Evolutionary conservation across 1,284 basidiomycete species (phyloP), one percentile per base, ranked within the genome.

Genomic region (Xerocomus amazonicus): DNA sequence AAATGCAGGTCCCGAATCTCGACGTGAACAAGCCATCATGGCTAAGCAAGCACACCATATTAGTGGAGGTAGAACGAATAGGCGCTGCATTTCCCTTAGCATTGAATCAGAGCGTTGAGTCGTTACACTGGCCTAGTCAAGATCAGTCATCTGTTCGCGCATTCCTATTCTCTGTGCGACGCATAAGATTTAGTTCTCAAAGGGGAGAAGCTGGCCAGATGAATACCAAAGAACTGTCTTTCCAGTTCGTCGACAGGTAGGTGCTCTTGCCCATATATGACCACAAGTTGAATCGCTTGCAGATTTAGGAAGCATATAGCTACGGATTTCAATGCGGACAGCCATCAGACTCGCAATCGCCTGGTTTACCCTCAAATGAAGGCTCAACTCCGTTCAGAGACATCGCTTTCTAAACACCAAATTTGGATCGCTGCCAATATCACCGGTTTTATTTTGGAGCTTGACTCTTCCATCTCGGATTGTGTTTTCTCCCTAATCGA

Each of bases 11-110:
- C 56, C 71, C 70, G 19, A 73, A 80, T 50, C 58, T 69, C 26
- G 63, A 69, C 38, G 54, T 76, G 36, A 65, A 72, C 51, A 60
- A 69, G 36, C 58, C 66, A 9, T 78, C 80, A 8, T 89, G 85
- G 84, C 69, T 94, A 26, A 79, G 83, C 48, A 71, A 79, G 34
- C 83, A 86, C 53, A 74, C 79, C 38, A 71, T 95, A 47, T 73
- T 78, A 12, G 70, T 96, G 17, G 73, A 75, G 9, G 74, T 92
- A 50, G 72, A 73, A 28, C 84, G 86, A 55, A 76, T 96, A 39
- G 93, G 92, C 6, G 79, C 92, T 6, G 93, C 91, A 1, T 90
- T 96, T 58, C 93, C 93, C 0, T 73, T 88, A 48, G 80, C 77
- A 19, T 74, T 78, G 43, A 74, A 80, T 50, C 73, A 76, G 50